These are phyloP conservation scores for Trichaptum fuscoviolaceum DNA, from an alignment of 768 basidiomycete genomes.

Conservation along the genomic window DNA sequence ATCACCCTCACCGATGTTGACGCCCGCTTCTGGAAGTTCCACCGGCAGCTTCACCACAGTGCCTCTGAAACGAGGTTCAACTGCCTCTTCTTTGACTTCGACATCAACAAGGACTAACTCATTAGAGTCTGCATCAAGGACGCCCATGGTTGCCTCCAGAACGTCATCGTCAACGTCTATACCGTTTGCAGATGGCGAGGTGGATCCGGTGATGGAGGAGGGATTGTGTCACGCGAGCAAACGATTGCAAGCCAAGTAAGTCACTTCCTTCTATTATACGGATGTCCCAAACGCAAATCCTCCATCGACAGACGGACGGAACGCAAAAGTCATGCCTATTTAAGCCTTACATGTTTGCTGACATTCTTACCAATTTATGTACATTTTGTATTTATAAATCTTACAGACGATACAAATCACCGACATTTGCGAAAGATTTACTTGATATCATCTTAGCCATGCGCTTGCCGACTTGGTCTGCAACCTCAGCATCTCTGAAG, in stretches of 20 bases:
- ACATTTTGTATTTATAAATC: slow-evolving; percentile 16
- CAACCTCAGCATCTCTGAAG: slow-evolving; percentile 19
- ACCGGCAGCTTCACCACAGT: background rate
- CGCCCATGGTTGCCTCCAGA: background rate
- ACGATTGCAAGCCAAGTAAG: slow-evolving; percentile 69
- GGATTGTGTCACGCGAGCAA: slow-evolving; percentile 54
- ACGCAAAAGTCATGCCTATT: slow-evolving; percentile 18
- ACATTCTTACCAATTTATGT: slow-evolving; percentile 30
- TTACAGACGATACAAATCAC: slow-evolving; percentile 59
- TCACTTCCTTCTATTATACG: slow-evolving; percentile 17
- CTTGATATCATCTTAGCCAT: slow-evolving; percentile 52
- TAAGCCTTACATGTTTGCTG: slow-evolving; percentile 25
- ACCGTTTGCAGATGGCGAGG: slow-evolving; percentile 29
- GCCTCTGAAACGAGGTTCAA: slow-evolving; percentile 1
- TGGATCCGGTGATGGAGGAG: slow-evolving; percentile 46
- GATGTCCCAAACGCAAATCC: slow-evolving; percentile 19
- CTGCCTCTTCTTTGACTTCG: background rate
- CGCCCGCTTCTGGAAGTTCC: background rate
- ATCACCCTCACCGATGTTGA: background rate
- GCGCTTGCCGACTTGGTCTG: slow-evolving; percentile 52
- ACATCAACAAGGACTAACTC: background rate
- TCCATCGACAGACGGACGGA: slow-evolving; percentile 18
- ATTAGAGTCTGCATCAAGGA: background rate
- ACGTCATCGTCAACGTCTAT: slow-evolving; percentile 28
- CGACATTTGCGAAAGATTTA: slow-evolving; percentile 48